Percentiles rank a stretch among this genome's conserved stretches.
phyloP scores from a whole-genome alignment of 129 eudicot species.

The Glebionis coronaria region DNA sequence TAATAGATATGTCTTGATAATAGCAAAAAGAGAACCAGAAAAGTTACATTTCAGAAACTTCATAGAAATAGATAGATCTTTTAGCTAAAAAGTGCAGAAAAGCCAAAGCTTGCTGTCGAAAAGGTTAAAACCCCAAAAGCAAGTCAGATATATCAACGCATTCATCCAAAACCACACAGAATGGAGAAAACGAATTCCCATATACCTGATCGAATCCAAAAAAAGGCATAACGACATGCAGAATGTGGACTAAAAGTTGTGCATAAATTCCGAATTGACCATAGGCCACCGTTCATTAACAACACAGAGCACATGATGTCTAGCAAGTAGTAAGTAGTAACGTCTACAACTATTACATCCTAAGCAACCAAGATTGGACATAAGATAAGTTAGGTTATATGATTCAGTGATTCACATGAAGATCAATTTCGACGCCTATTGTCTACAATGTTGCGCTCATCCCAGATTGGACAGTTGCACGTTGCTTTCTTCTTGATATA shows the following conservation, averaged over 20 bases:
- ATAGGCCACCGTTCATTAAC: not conserved
- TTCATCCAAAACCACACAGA: not conserved
- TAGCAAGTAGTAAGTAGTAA: not conserved
- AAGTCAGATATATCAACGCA: too few relatives aligned
- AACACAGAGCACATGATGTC: not conserved
- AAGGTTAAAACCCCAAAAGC: too few relatives aligned
- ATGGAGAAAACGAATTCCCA: not conserved
- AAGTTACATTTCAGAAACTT: too few relatives aligned
- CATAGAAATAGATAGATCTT: too few relatives aligned
- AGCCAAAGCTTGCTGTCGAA: too few relatives aligned
- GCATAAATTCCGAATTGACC: not conserved
- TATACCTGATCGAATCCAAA: not conserved
- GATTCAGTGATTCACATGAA: not conserved
- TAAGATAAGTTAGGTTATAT: not conserved
- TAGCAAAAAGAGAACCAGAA: too few relatives aligned
- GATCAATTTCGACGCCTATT: not conserved
- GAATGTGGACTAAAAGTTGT: not conserved
- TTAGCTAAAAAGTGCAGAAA: too few relatives aligned
- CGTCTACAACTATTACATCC: not conserved
- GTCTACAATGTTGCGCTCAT: slow-evolving; percentile 35
- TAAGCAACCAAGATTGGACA: not conserved
- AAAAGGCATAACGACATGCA: not conserved
- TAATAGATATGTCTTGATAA: too few relatives aligned
- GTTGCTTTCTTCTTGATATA: slow-evolving; percentile 63
- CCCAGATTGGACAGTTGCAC: slow-evolving; percentile 59